A percentile compares a stretch with the other conserved stretches of the same genome.
These are phyloP conservation scores for Poa pratensis DNA, from an alignment of 176 grass and related monocot species.

Conservation along the genomic window DNA sequence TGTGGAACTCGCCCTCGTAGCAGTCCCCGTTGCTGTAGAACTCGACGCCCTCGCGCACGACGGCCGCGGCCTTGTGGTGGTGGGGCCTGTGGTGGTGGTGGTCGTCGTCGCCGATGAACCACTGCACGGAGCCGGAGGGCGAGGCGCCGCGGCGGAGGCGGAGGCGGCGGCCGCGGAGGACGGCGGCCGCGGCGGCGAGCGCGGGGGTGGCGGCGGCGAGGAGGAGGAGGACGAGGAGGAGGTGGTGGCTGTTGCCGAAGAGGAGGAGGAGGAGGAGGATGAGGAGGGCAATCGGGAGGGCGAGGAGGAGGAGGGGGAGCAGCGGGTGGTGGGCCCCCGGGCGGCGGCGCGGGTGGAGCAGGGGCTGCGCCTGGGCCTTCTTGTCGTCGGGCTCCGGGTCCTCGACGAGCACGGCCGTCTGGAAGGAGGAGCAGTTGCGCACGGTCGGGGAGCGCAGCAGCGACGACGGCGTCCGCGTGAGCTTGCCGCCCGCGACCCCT, in stretches of 20 bases:
- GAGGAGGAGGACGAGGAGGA: constrained; percentile 59
- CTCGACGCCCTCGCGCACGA: constrained; percentile 67
- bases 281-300: constrained; percentile 39
- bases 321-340: constrained; percentile 27
- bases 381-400: constrained; percentile 68
- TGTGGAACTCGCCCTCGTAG: constrained; percentile 85
- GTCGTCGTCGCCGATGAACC: constrained; percentile 73
- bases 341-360: constrained; percentile 13
- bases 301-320: constrained; percentile 37
- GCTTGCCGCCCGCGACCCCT: constrained; percentile 47
- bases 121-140: constrained; percentile 53
- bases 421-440: constrained; percentile 69
- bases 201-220: constrained; percentile 41
- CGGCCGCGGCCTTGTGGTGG: neutral
- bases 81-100: constrained; percentile 27
- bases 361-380: constrained; percentile 42
- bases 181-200: constrained; percentile 47
- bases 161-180: constrained; percentile 44
- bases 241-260: constrained; percentile 48
- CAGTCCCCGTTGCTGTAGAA: constrained; percentile 64
- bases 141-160: constrained; percentile 45
- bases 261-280: constrained; percentile 58
- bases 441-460: constrained; percentile 82
- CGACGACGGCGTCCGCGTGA: constrained; percentile 80
- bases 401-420: constrained; percentile 53